These are phyloP conservation scores for Rhinocladiella similis DNA, from an alignment of 2,329 filamentous ascomycete genomes.

Conservation along the genomic window DNA sequence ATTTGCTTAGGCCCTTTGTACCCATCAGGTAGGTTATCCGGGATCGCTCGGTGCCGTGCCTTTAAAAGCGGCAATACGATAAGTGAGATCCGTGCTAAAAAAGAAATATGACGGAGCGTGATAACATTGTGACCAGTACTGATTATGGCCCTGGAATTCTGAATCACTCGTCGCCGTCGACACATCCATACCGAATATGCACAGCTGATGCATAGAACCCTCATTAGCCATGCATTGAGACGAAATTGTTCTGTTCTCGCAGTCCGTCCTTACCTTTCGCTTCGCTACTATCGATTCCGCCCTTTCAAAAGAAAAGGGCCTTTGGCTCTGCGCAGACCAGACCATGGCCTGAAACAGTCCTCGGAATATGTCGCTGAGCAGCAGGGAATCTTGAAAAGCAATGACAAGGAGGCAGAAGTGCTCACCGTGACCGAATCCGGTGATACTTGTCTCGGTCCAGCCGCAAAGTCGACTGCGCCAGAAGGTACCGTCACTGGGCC, in stretches of 20 bases:
- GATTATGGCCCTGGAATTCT: too few species aligned
- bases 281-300: background rate
- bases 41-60: too few species aligned
- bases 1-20: too few species aligned
- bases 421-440: background rate
- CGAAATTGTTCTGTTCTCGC: constrained; percentile 2
- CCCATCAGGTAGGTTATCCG: too few species aligned
- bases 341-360: background rate
- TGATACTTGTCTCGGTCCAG: background rate
- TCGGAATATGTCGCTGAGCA: background rate
- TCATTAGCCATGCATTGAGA: constrained; percentile 14
- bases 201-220: constrained; percentile 20
- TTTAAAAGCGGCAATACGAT: too few species aligned
- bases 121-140: too few species aligned
- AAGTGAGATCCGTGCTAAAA: too few species aligned
- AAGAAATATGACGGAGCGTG: too few species aligned
- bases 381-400: background rate
- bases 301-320: background rate
- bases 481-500: too few species aligned
- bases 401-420: background rate
- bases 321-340: background rate
- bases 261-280: background rate
- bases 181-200: constrained; percentile 4
- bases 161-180: too few species aligned
- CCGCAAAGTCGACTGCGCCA: too few species aligned